phyloP scores from a whole-genome alignment of 1,139 yeast genomes.

The Saccharomyces hybrid region DNA sequence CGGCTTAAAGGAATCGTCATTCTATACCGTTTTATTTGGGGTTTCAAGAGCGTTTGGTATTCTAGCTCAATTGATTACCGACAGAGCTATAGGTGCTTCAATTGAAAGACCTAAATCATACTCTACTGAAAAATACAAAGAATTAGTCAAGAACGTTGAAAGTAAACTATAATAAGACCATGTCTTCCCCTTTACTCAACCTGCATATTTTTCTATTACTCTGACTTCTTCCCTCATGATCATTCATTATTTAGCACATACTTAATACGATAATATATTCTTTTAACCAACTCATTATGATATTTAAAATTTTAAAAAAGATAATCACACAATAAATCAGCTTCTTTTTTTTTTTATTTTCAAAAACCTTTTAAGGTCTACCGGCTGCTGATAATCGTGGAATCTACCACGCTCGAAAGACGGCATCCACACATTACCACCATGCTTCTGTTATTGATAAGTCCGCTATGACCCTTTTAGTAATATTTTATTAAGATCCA shows the following conservation, averaged over 20 bases:
- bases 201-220: slow-evolving; percentile 1
- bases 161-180: slow-evolving; percentile 1
- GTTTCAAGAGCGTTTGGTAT: slow-evolving; percentile 98
- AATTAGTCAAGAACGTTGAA: slow-evolving; percentile 34
- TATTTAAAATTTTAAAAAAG: background rate
- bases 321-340: background rate
- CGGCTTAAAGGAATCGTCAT: slow-evolving; percentile 89
- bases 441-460: background rate
- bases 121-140: slow-evolving; percentile 50
- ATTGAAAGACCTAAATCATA: slow-evolving; percentile 97
- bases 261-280: slow-evolving; percentile 1
- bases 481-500: background rate
- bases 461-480: background rate
- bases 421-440: background rate
- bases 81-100: slow-evolving; percentile 90
- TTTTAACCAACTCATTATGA: background rate
- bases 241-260: background rate
- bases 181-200: background rate
- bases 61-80: slow-evolving; percentile 91
- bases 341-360: too few species aligned
- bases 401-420: background rate
- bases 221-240: background rate
- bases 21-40: slow-evolving; percentile 97
- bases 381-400: background rate
- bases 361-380: too few species aligned